Conservation (phyloP, 2,329 filamentous ascomycete species). For the Alternaria dauci region DNA sequence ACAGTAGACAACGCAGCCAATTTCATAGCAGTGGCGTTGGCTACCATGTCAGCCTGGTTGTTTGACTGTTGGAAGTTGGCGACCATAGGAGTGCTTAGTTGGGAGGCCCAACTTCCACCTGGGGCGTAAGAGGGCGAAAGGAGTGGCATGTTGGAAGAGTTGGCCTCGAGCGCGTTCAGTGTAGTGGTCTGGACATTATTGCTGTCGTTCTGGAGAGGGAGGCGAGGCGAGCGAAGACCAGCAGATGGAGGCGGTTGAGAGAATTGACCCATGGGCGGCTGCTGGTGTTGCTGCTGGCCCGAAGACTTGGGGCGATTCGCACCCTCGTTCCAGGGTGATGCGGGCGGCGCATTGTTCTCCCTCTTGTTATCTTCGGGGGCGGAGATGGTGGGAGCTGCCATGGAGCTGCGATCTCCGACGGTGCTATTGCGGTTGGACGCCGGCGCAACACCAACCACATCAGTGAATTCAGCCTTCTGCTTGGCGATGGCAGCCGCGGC, state of each 20-base stretch:
- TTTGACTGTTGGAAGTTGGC: slow-evolving; percentile 74
- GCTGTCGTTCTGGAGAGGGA: slow-evolving; percentile 69
- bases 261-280: slow-evolving; percentile 88
- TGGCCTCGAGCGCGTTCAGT: slow-evolving; percentile 75
- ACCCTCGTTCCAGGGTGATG: slow-evolving; percentile 79
- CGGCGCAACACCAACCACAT: slow-evolving; percentile 89
- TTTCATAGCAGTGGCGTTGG: slow-evolving; percentile 99
- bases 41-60: slow-evolving; percentile 94
- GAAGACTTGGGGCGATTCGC: slow-evolving; percentile 77
- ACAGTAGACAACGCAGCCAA: slow-evolving; percentile 95
- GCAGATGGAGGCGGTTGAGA: slow-evolving; percentile 77
- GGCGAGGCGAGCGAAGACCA: slow-evolving; percentile 81
- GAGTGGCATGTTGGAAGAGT: slow-evolving; percentile 75
- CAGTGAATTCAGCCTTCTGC: slow-evolving; percentile 96
- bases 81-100: slow-evolving; percentile 97
- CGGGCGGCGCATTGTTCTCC: slow-evolving; percentile 67
- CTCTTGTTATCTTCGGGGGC: slow-evolving; percentile 71
- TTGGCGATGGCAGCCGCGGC: slow-evolving; percentile 98
- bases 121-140: slow-evolving; percentile 80
- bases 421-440: slow-evolving; percentile 93
- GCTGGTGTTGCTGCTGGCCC: slow-evolving; percentile 65
- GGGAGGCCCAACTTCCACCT: slow-evolving; percentile 96
- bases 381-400: slow-evolving; percentile 78
- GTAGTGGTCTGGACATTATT: slow-evolving; percentile 84
- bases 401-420: slow-evolving; percentile 77